Evolutionary conservation across 768 basidiomycete species (phyloP).

Genomic region (Tricholoma matsutake): DNA sequence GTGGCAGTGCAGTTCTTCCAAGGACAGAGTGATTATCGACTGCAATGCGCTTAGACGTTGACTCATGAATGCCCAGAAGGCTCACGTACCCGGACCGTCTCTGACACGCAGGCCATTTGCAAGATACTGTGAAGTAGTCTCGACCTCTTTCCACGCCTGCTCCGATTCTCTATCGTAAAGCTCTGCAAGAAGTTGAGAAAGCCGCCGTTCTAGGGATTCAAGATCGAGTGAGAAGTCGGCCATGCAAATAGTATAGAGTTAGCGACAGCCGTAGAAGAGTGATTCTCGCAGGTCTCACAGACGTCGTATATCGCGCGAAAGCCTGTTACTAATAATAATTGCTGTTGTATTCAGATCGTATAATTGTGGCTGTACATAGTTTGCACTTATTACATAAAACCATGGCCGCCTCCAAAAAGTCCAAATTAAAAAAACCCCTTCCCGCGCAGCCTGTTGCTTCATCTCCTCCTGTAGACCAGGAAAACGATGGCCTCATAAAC

Average conservation of each 20-base stretch:
- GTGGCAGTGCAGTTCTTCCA: constrained; percentile 63
- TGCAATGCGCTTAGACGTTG: constrained; percentile 24
- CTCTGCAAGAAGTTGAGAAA: constrained; percentile 25
- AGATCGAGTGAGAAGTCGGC: constrained; percentile 31
- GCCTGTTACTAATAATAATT: not conserved
- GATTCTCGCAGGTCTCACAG: too few relatives aligned
- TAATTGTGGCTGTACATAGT: not conserved
- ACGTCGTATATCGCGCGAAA: not conserved
- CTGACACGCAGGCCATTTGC: constrained; percentile 62
- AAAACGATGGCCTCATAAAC: constrained; percentile 65
- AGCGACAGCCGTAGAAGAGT: too few relatives aligned
- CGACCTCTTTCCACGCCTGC: constrained; percentile 49
- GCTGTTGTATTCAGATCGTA: not conserved
- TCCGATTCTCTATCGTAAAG: constrained; percentile 32
- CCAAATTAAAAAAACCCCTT: constrained; percentile 49
- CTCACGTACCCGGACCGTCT: constrained; percentile 45
- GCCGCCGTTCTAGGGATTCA: constrained; percentile 30
- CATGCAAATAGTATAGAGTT: constrained; percentile 10
- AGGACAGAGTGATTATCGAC: constrained; percentile 71
- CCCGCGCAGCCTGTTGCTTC: constrained; percentile 26
- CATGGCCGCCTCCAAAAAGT: constrained; percentile 56
- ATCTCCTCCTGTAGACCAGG: constrained; percentile 21
- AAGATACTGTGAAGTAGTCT: constrained; percentile 49
- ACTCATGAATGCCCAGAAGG: not conserved
- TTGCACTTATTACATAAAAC: not conserved